These are phyloP conservation scores for Herpetomonas tarakana DNA, from an alignment of 208 protist genomes.

Conservation along the genomic window DNA sequence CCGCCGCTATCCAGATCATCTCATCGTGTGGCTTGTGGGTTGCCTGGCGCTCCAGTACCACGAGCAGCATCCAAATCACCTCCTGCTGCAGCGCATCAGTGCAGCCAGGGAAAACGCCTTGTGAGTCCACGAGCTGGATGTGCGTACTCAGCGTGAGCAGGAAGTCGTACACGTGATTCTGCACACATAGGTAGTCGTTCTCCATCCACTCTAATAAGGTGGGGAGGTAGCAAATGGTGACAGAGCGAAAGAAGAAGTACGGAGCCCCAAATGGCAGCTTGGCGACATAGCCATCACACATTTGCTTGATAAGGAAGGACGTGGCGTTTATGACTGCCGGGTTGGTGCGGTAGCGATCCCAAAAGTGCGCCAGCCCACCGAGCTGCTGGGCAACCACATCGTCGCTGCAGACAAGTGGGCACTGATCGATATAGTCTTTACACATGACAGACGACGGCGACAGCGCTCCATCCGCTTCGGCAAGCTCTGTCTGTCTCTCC, in stretches of 20 bases:
- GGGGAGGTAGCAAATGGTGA: constrained; percentile 78
- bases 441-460: constrained; percentile 12
- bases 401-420: constrained; percentile 65
- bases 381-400: constrained; percentile 56
- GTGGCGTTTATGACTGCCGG: constrained; percentile 57
- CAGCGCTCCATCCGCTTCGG: not conserved
- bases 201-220: constrained; percentile 77
- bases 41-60: constrained; percentile 57
- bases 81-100: constrained; percentile 76
- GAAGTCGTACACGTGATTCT: constrained; percentile 88
- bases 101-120: constrained; percentile 52
- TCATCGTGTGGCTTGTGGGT: constrained; percentile 53
- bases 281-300: constrained; percentile 79
- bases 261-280: constrained; percentile 73
- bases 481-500: too few species aligned
- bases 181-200: constrained; percentile 85
- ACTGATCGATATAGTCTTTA: constrained; percentile 75
- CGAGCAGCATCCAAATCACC: constrained; percentile 72
- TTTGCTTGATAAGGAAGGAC: constrained; percentile 77
- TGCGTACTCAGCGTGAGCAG: constrained; percentile 76
- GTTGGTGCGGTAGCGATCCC: constrained; percentile 68
- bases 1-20: constrained; percentile 66
- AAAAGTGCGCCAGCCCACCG: constrained; percentile 61
- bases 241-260: constrained; percentile 64
- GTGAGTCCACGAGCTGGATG: constrained; percentile 81